Percentiles rank a stretch among this genome's conserved stretches.
Conservation (phyloP, 1,284 basidiomycete genomes). For the Ceratobasidium sp. region DNA sequence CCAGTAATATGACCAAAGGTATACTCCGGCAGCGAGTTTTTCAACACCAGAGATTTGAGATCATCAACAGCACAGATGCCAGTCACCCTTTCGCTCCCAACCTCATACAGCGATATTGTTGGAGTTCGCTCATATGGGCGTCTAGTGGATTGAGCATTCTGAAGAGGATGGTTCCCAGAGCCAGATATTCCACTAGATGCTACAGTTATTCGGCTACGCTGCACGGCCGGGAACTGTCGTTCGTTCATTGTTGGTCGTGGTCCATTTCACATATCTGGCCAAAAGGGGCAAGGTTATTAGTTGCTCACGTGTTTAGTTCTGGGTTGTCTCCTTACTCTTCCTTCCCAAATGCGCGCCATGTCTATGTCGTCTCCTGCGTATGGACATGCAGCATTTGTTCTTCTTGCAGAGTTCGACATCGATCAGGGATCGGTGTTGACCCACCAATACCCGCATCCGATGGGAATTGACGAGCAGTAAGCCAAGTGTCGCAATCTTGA, state of each 20-base stretch:
- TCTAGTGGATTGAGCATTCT: background rate
- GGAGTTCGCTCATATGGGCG: background rate
- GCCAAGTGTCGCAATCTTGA: slow-evolving; percentile 50
- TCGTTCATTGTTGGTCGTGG: slow-evolving; percentile 28
- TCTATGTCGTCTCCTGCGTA: slow-evolving; percentile 25
- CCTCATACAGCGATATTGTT: slow-evolving; percentile 11
- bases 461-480: slow-evolving; percentile 91
- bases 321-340: background rate
- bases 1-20: no score
- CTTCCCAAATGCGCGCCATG: slow-evolving; percentile 18
- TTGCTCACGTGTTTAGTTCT: slow-evolving; percentile 4
- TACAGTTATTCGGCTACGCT: slow-evolving; percentile 21
- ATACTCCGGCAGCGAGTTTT: no score
- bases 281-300: background rate
- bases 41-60: no score
- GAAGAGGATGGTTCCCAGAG: background rate
- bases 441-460: slow-evolving; percentile 92
- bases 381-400: slow-evolving; percentile 85
- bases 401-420: slow-evolving; percentile 96
- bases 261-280: background rate
- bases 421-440: slow-evolving; percentile 89
- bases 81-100: slow-evolving; percentile 3
- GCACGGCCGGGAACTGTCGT: slow-evolving; percentile 15
- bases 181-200: slow-evolving; percentile 16
- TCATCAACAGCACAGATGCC: no score